Evolutionary conservation across 148 eudicot genomes (phyloP).

Genomic region (Persicaria tinctoria): DNA sequence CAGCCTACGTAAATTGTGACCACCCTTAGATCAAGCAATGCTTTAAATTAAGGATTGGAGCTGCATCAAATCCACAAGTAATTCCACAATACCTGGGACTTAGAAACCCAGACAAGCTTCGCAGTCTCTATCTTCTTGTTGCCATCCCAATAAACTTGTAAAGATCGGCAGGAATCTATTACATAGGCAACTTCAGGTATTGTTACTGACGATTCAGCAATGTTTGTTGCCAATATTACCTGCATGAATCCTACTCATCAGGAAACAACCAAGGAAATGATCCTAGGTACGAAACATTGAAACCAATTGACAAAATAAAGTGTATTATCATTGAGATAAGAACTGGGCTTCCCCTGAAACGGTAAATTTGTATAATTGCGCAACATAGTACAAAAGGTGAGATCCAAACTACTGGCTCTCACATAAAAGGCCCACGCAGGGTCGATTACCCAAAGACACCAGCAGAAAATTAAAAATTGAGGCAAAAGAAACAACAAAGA

Average conservation of each 20-base stretch:
- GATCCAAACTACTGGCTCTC: too few species aligned
- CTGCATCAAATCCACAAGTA: constrained; percentile 1
- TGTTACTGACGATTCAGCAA: constrained; percentile 97
- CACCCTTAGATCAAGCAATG: background rate
- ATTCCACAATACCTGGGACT: constrained; percentile 61
- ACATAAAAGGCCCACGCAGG: too few species aligned
- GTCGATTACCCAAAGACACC: too few species aligned
- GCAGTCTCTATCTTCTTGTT: constrained; percentile 56
- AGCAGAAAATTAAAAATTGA: too few species aligned
- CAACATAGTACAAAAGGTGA: too few species aligned
- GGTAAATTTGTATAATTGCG: too few species aligned
- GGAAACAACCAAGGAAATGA: background rate
- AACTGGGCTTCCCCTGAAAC: too few species aligned
- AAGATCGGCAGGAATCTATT: constrained; percentile 86
- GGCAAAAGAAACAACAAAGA: too few species aligned
- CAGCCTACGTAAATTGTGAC: constrained; percentile 41
- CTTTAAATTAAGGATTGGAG: background rate
- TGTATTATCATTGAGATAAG: background rate
- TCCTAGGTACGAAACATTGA: background rate
- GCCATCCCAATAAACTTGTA: constrained; percentile 83
- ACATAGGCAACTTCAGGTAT: constrained; percentile 94
- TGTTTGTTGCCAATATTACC: constrained; percentile 97
- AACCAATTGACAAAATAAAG: background rate
- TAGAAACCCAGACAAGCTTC: constrained; percentile 87
- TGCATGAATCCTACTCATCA: constrained; percentile 25